Conservation (phyloP, 768 basidiomycete genomes). For the Boletus vinaceobasis region DNA sequence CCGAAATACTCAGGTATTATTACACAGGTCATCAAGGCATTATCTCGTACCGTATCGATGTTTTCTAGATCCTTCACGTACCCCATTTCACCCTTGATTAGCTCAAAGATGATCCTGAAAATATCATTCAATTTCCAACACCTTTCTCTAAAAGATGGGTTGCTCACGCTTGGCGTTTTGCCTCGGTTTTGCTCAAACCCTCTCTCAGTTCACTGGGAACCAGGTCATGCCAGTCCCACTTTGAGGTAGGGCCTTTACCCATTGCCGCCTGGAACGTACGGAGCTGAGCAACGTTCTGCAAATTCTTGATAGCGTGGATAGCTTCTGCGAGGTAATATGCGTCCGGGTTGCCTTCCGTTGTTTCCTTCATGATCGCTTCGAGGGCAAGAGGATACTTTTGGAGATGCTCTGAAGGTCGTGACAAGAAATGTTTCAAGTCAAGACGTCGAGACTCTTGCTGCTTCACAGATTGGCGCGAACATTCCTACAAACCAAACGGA, state of each 20-base stretch:
- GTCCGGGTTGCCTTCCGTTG: slow-evolving; percentile 76
- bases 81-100: slow-evolving; percentile 94
- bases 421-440: slow-evolving; percentile 61
- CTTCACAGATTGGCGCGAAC: slow-evolving; percentile 44
- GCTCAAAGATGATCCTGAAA: slow-evolving; percentile 82
- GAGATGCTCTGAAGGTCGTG: slow-evolving; percentile 59
- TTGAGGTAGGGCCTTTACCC: slow-evolving; percentile 73
- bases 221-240: slow-evolving; percentile 90
- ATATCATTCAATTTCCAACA: background rate
- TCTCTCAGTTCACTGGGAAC: slow-evolving; percentile 65
- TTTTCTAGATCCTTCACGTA: slow-evolving; percentile 91
- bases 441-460: slow-evolving; percentile 56
- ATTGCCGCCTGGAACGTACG: slow-evolving; percentile 89
- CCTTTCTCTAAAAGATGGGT: background rate
- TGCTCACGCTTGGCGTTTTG: slow-evolving; percentile 80
- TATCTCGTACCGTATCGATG: slow-evolving; percentile 58
- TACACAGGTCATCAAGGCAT: slow-evolving; percentile 15
- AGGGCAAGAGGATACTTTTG: slow-evolving; percentile 74
- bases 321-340: slow-evolving; percentile 81
- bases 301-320: slow-evolving; percentile 74
- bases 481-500: slow-evolving; percentile 13
- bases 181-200: slow-evolving; percentile 65
- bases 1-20: slow-evolving; percentile 1
- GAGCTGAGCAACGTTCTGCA: slow-evolving; percentile 78
- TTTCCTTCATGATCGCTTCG: slow-evolving; percentile 84